Conservation (phyloP, 2,329 filamentous ascomycete species). For the Thermothelomyces thermophilus region DNA sequence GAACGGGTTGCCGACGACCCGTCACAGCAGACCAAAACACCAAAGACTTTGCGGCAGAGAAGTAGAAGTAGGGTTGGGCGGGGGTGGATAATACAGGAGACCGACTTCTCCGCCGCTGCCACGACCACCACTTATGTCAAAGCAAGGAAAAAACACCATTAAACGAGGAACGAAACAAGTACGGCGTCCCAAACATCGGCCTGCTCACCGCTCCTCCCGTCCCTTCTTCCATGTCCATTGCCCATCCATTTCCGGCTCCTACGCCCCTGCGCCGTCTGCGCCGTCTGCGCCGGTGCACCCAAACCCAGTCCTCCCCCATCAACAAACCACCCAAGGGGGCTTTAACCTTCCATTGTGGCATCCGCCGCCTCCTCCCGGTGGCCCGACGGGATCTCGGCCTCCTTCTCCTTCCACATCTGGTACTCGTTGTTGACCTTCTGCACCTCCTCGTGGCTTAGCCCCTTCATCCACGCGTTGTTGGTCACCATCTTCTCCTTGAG, state of each 20-base stretch:
- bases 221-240: background rate
- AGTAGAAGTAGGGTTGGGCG: too few relatives aligned
- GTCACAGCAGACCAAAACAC: too few relatives aligned
- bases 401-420: constrained; percentile 45
- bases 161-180: background rate
- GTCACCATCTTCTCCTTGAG: constrained; percentile 74
- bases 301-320: background rate
- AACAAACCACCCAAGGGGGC: background rate
- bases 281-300: background rate
- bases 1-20: too few relatives aligned
- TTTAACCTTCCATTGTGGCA: constrained; percentile 18
- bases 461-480: constrained; percentile 74
- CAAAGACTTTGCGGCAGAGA: too few relatives aligned
- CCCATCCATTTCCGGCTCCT: background rate
- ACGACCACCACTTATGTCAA: background rate
- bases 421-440: constrained; percentile 65
- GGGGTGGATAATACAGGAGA: background rate
- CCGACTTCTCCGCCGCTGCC: background rate
- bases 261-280: background rate
- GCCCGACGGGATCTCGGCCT: background rate
- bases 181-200: background rate
- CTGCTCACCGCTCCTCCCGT: background rate
- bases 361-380: constrained; percentile 9
- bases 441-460: constrained; percentile 70
- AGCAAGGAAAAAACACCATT: background rate